These are phyloP conservation scores for Paecilomyces fulvus DNA, from an alignment of 2,329 filamentous ascomycete species.

Conservation along the genomic window DNA sequence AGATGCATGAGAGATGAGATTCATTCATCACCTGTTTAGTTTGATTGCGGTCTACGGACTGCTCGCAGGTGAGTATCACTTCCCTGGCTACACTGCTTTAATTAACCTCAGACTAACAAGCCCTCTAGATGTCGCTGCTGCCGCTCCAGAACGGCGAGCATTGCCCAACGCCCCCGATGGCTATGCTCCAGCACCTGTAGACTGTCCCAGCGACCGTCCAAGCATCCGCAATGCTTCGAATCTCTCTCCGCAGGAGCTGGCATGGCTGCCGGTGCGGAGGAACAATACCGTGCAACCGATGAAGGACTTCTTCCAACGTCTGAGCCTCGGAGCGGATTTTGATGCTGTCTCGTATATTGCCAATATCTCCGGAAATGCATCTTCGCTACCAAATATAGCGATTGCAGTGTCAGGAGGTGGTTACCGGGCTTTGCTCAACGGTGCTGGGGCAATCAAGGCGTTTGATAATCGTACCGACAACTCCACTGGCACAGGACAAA, in stretches of 20 bases:
- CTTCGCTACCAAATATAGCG: constrained; percentile 58
- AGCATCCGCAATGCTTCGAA: constrained; percentile 54
- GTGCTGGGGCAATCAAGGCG: constrained; percentile 68
- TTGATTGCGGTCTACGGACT: no score
- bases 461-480: constrained; percentile 65
- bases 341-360: constrained; percentile 65
- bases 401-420: constrained; percentile 77
- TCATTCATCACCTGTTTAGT: no score
- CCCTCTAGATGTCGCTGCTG: no score
- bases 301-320: constrained; percentile 58
- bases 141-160: constrained; percentile 23
- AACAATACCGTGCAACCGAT: constrained; percentile 70
- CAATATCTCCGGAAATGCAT: constrained; percentile 44
- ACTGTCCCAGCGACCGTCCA: constrained; percentile 63
- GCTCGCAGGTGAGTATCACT: no score
- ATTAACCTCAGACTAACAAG: no score
- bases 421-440: constrained; percentile 78
- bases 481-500: constrained; percentile 54
- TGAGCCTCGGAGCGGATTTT: constrained; percentile 61
- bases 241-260: constrained; percentile 60
- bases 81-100: no score
- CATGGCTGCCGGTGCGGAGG: constrained; percentile 65
- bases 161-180: constrained; percentile 53
- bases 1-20: no score
- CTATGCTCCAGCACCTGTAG: constrained; percentile 61